Base-by-base conservation (phyloP, 2,329 filamentous ascomycete species). In the Sporothrix pallida region DNA sequence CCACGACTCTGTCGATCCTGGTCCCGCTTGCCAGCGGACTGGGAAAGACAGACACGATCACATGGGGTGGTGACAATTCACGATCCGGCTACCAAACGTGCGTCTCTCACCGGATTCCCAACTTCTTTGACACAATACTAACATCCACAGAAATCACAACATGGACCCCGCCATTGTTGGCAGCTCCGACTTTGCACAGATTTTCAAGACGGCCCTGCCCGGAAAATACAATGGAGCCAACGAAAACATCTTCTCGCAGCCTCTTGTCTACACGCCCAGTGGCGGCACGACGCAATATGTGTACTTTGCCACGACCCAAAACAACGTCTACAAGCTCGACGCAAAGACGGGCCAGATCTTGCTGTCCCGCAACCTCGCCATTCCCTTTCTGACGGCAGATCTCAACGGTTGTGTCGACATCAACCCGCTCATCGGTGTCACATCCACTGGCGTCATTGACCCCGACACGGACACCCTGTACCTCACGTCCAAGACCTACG, bases 121-220 rank as follows among this genome's bases (percentile, higher is more conserved):
- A 6, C 42, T 23, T 12, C 31, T 20, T n/a, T 63, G 31, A 37
- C 7, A 37, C 31, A 37, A 5, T 17, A 23, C 71, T 75, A 62
- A 76, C 42, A 46, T 17, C 23, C 10, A 6, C 63, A 81, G 79
- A 23, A 90, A 88, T 77, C 88, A 91, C 78, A 90, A 90, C 79
- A 87, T 91, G 85, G 87, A 90, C 77, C 89, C 89, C 0, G 83
- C 85, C 15, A 81, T 90, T 9, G 87, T 91, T 1, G 84, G 82
- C 56, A 87, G 86, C 72, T 79, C 84, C 2, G 83, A 87, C 70
- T 90, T 90, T 75, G 86, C 84, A 23, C 85, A 88, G 74, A 80
- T 89, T 8, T 90, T 88, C 81, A 84, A 82, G 76, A 86, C 85
- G 0, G 67, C 77, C 0, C 82, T 90, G 1, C 86, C 87, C 0